Evolutionary conservation across 345 rosid genomes (phyloP).

Genomic region (Salix arbutifolia): DNA sequence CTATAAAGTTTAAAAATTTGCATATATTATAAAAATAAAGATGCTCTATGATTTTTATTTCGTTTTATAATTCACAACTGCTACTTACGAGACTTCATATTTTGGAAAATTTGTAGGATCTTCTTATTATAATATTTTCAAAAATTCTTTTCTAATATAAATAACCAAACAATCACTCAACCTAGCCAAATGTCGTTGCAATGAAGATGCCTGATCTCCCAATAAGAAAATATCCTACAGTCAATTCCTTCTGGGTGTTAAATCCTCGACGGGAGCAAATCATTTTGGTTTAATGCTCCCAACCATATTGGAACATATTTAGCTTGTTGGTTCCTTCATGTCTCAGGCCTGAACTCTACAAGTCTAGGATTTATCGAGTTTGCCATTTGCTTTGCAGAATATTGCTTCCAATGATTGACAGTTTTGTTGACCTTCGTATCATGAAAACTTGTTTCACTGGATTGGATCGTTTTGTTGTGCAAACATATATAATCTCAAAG

Average conservation of each 20-base stretch:
- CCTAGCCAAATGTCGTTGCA: neutral
- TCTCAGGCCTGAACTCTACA: slow-evolving; percentile 83
- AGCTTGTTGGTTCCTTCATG: neutral
- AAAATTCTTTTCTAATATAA: too few relatives aligned
- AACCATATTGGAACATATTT: neutral
- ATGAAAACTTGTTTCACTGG: neutral
- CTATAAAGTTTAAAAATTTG: too few relatives aligned
- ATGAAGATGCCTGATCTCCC: slow-evolving; percentile 71
- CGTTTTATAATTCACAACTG: too few relatives aligned
- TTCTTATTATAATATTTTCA: too few relatives aligned
- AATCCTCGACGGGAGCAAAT: slow-evolving; percentile 64
- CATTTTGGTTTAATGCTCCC: too few relatives aligned
- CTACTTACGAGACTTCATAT: too few relatives aligned
- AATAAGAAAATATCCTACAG: slow-evolving; percentile 85
- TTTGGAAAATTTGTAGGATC: too few relatives aligned
- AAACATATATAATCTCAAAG: neutral
- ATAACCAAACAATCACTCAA: too few relatives aligned
- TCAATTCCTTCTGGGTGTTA: slow-evolving; percentile 93
- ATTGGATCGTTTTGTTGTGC: neutral
- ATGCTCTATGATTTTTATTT: too few relatives aligned
- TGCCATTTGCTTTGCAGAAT: neutral
- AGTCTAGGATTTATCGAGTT: slow-evolving; percentile 54
- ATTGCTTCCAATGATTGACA: neutral
- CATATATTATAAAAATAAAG: too few relatives aligned
- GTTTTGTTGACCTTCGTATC: neutral